These are phyloP conservation scores for Verticillium tricorpus DNA, from an alignment of 2,329 filamentous ascomycete species.

Conservation along the genomic window DNA sequence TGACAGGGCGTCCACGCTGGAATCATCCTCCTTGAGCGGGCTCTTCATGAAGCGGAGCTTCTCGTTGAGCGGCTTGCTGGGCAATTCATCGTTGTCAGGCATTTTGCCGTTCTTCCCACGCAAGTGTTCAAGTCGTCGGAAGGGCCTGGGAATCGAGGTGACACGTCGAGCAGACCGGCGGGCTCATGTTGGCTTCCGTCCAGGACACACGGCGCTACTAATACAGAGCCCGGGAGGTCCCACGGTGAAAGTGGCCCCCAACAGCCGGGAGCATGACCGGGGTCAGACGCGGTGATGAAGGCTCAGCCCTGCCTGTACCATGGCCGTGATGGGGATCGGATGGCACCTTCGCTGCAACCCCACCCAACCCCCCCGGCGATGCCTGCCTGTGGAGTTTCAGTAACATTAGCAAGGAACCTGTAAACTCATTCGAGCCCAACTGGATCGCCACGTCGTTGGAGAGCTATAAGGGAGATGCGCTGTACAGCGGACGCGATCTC, in stretches of 20 bases:
- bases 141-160: not conserved
- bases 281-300: not conserved
- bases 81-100: not conserved
- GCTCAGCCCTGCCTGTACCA: not conserved
- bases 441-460: not conserved
- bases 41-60: constrained; percentile 27
- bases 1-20: not conserved
- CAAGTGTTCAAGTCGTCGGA: not conserved
- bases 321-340: not conserved
- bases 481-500: no score
- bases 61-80: constrained; percentile 5
- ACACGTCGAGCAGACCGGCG: not conserved
- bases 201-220: not conserved
- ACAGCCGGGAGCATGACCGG: not conserved
- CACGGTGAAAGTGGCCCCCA: not conserved
- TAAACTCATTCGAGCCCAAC: not conserved
- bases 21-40: constrained; percentile 15
- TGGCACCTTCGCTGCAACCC: not conserved
- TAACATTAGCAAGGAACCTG: not conserved
- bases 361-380: not conserved
- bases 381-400: not conserved
- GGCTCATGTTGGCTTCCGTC: no score
- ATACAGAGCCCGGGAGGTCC: not conserved
- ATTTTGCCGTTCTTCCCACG: not conserved
- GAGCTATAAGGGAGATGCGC: no score